A percentile compares a stretch with the other conserved stretches of the same genome.
Conservation (phyloP, 2,329 filamentous ascomycete genomes). For the Ophiostoma tasmaniense region DNA sequence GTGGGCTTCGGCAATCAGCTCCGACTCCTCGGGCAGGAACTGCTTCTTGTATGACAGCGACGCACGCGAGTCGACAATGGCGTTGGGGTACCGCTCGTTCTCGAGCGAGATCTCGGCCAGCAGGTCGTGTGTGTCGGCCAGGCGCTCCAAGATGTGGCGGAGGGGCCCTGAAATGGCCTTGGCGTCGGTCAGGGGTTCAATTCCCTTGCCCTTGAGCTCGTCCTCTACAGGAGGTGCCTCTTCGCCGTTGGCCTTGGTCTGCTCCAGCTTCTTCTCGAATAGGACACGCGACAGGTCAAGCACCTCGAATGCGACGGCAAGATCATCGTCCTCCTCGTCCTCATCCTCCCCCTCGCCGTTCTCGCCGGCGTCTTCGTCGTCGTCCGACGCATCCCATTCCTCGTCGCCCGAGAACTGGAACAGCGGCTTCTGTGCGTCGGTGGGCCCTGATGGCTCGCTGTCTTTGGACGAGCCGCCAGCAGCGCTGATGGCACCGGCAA, state of each 20-base stretch:
- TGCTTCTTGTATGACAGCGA: slow-evolving; percentile 71
- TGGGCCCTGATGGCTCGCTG: slow-evolving; percentile 18
- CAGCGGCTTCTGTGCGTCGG: slow-evolving; percentile 58
- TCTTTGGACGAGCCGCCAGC: slow-evolving; percentile 16
- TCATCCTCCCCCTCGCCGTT: slow-evolving; percentile 36
- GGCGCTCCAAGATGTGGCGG: slow-evolving; percentile 67
- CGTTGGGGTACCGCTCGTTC: slow-evolving; percentile 83
- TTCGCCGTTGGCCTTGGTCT: slow-evolving; percentile 17
- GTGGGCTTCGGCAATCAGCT: slow-evolving; percentile 86
- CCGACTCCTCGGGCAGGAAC: slow-evolving; percentile 70
- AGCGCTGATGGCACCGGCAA: slow-evolving; percentile 35
- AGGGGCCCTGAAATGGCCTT: slow-evolving; percentile 29
- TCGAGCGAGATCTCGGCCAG: slow-evolving; percentile 96
- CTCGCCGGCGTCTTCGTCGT: slow-evolving; percentile 33
- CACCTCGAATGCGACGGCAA: slow-evolving; percentile 73
- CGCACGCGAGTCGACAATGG: slow-evolving; percentile 73
- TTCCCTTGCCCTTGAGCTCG: slow-evolving; percentile 25
- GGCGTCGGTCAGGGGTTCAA: slow-evolving; percentile 22
- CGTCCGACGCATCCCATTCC: slow-evolving; percentile 80
- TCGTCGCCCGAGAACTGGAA: slow-evolving; percentile 95
- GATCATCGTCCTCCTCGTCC: slow-evolving; percentile 61
- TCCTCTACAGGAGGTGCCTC: slow-evolving; percentile 28
- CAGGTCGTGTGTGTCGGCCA: slow-evolving; percentile 88
- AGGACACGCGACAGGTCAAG: slow-evolving; percentile 69
- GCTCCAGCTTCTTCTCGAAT: slow-evolving; percentile 47